phyloP scores from a whole-genome alignment of 2,329 filamentous ascomycete genomes.

The Pestalotiopsis sp. region DNA sequence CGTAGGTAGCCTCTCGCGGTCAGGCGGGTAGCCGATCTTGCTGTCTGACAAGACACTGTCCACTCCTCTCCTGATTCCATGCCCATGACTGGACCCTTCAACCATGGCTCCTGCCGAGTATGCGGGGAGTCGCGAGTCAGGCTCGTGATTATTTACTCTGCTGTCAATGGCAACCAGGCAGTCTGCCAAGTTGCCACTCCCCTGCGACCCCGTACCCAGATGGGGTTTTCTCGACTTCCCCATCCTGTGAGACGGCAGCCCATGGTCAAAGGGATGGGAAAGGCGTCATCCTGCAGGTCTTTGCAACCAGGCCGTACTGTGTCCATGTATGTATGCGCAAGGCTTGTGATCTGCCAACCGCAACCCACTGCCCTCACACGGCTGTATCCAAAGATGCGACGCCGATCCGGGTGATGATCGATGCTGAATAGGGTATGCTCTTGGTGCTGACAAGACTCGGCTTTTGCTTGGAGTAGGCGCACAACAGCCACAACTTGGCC shows the following conservation, averaged over 20 bases:
- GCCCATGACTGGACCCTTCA: background rate
- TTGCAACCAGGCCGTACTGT: background rate
- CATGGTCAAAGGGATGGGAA: background rate
- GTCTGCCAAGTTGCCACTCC: background rate
- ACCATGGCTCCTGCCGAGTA: background rate
- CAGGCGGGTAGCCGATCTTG: conserved; percentile 4
- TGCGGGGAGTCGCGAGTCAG: background rate
- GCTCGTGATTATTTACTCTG: background rate
- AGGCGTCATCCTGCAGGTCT: background rate
- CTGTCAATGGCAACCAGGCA: background rate
- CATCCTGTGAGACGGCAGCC: background rate
- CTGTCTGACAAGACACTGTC: background rate
- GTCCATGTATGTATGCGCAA: background rate
- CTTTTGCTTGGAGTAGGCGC: background rate
- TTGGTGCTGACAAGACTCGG: background rate
- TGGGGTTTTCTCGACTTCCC: background rate
- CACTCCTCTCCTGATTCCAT: background rate
- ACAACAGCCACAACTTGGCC: background rate
- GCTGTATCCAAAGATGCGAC: background rate
- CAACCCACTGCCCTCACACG: background rate
- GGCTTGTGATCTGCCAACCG: background rate
- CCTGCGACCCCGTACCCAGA: background rate
- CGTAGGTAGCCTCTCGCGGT: background rate
- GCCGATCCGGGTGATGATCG: conserved; percentile 6
- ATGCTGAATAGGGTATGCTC: background rate